Evolutionary conservation across 345 rosid species (phyloP).

Genomic region (Salix koriyanagi): DNA sequence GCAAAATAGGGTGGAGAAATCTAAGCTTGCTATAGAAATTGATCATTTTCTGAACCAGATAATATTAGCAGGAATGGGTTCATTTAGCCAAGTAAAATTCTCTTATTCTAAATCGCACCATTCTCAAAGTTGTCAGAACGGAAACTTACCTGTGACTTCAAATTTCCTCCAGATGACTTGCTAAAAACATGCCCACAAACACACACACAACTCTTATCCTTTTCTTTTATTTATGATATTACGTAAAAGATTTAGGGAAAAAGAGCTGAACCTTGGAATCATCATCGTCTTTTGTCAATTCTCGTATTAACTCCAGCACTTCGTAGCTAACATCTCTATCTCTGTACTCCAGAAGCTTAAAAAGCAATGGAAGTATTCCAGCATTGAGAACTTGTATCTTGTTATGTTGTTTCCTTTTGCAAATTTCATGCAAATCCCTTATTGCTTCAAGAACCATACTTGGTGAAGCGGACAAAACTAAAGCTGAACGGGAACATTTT

Average conservation of each 20-base stretch:
- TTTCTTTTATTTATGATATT: background rate
- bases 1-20: background rate
- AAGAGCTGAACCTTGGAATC: conserved; percentile 55
- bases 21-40: background rate
- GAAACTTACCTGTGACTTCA: background rate
- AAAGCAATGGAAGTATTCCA: conserved; percentile 60
- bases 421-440: conserved; percentile 52
- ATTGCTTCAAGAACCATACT: conserved; percentile 67
- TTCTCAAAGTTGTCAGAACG: background rate
- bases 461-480: conserved; percentile 64
- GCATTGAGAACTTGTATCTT: conserved; percentile 48
- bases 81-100: too few species aligned
- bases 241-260: background rate
- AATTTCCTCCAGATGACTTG: background rate
- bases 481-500: conserved; percentile 63
- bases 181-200: background rate
- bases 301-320: conserved; percentile 48
- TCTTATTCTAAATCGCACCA: background rate
- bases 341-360: conserved; percentile 42
- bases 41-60: background rate
- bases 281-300: conserved; percentile 48
- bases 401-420: conserved; percentile 46
- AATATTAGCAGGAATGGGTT: background rate
- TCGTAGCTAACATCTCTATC: conserved; percentile 54
- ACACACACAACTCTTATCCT: background rate